Evolutionary conservation across 345 rosid species (phyloP).

Genomic region (Moricandia arvensis): DNA sequence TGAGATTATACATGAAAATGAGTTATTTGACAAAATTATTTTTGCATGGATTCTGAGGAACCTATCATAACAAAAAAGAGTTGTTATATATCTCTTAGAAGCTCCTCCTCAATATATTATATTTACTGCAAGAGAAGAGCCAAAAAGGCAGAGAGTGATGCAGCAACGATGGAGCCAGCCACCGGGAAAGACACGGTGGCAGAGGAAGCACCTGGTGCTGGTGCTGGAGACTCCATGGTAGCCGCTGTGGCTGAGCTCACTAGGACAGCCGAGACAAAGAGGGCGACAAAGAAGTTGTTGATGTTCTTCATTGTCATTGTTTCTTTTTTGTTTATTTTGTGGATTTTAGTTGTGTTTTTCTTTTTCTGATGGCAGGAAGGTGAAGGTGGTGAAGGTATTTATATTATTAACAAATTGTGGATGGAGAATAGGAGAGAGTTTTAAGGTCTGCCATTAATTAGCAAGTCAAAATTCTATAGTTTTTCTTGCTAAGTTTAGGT

Average conservation of each 20-base stretch:
- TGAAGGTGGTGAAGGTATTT: conserved; percentile 17
- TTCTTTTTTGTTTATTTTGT: neutral
- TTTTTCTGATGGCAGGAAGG: conserved; percentile 17
- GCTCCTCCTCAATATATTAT: neutral
- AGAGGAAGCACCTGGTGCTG: conserved; percentile 40
- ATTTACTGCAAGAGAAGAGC: conserved; percentile 37
- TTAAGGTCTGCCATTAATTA: conserved; percentile 29
- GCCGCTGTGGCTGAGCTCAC: conserved; percentile 49
- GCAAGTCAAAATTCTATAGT: neutral
- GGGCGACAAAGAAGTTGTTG: conserved; percentile 43
- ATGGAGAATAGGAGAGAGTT: conserved; percentile 15
- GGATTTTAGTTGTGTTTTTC: neutral
- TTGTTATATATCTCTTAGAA: conserved; percentile 14
- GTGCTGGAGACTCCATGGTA: conserved; percentile 43
- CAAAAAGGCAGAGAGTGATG: conserved; percentile 34
- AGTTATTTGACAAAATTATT: conserved; percentile 13
- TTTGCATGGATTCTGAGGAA: conserved; percentile 12
- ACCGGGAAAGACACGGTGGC: conserved; percentile 39
- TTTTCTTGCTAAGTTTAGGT: conserved; percentile 30
- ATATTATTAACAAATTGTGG: neutral
- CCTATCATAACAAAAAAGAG: conserved; percentile 18
- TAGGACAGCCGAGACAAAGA: conserved; percentile 50
- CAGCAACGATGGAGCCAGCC: conserved; percentile 50
- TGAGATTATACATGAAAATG: conserved; percentile 32
- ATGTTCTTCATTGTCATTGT: conserved; percentile 60